These are phyloP conservation scores for Acorus calamus DNA, from an alignment of 106 monocot genomes.

Conservation along the genomic window DNA sequence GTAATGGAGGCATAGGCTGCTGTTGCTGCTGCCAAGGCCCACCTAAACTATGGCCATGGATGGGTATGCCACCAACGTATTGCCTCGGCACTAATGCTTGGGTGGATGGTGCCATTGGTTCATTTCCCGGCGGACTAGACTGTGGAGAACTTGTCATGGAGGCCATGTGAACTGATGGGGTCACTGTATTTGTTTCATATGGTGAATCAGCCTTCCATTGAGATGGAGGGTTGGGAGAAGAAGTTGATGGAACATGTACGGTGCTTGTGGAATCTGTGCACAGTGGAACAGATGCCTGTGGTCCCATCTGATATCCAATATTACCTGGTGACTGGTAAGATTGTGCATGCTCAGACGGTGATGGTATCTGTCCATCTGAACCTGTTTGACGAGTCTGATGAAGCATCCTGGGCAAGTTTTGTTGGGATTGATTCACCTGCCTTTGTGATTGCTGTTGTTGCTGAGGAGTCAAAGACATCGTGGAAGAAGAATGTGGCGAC, in stretches of 20 bases:
- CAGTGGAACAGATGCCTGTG: constrained; percentile 15
- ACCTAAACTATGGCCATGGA: constrained; percentile 43
- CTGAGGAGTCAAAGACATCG: constrained; percentile 31
- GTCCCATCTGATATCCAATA: constrained; percentile 8
- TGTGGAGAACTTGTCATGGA: constrained; percentile 23
- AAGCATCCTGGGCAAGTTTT: constrained; percentile 37
- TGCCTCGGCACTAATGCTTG: constrained; percentile 35
- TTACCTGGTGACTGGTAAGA: constrained; percentile 2
- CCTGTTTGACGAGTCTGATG: constrained; percentile 39
- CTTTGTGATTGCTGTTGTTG: constrained; percentile 22
- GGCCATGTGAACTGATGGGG: constrained; percentile 16
- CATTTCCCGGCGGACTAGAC: constrained; percentile 30
- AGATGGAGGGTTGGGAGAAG: constrained; percentile 11
- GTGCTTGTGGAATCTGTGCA: constrained; percentile 28
- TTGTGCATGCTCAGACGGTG: constrained; percentile 21
- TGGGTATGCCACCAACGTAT: constrained; percentile 31
- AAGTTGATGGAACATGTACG: constrained; percentile 8
- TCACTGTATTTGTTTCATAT: constrained; percentile 20
- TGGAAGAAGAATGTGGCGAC: constrained; percentile 22
- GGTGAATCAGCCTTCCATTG: constrained; percentile 53
- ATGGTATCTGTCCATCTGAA: constrained; percentile 31
- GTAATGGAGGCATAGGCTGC: constrained; percentile 13
- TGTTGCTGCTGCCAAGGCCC: constrained; percentile 50
- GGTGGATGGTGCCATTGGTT: constrained; percentile 22
- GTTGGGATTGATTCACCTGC: constrained; percentile 35